Evolutionary conservation across 805 yeast genomes (phyloP), one percentile per base, ranked within the genome.

Genomic region (Candida hungchunana): DNA sequence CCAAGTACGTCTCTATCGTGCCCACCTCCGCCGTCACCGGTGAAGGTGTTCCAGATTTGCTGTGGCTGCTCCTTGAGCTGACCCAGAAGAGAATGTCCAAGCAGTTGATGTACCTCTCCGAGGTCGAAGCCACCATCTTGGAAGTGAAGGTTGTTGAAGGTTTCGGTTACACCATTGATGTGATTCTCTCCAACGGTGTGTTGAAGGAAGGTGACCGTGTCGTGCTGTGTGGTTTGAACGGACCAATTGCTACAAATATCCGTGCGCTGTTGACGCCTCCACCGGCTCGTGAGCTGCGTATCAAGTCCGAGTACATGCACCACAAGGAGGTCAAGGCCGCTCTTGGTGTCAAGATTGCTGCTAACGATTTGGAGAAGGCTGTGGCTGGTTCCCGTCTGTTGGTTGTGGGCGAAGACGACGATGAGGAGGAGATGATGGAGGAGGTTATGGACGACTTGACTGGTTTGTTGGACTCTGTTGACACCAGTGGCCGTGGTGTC

Each of bases 21-120:
- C 98, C 99, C 52, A 93, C 99, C 14, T 90, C 97, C 44, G 99
- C 99, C 37, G 94, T 89, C 29, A 89, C 97, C 11, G 99, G 99
- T 63, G 99, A 93, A 68, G 99, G 99, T 84, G 94, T 93, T 53
- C 98, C 99, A 33, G 99, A 93, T 77, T 74, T 93, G 68, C 77
- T 93, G 58, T 88, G 96, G 90, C 75, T 93, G 63, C 71, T 93
- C 58, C 74, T 93, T 53, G 97, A 93, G 65, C 76, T 93, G 55
- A 93, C 98, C 12, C 97, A 93, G 68, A 84, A 86, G 79, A 83
- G 98, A 71, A 93, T 93, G 99, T 85, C 96, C 47, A 89, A 89
- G 64, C 97, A 90, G 71, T 80, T 93, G 67, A 90, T 86, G 90
- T 93, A 93, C 71, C 70, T 93, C 48, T 80, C 97, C 23, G 78